A percentile compares a stretch with the other conserved stretches of the same genome.
Evolutionary conservation across 2,329 filamentous ascomycete genomes (phyloP).

Genomic region (Mycosphaerella sp.): DNA sequence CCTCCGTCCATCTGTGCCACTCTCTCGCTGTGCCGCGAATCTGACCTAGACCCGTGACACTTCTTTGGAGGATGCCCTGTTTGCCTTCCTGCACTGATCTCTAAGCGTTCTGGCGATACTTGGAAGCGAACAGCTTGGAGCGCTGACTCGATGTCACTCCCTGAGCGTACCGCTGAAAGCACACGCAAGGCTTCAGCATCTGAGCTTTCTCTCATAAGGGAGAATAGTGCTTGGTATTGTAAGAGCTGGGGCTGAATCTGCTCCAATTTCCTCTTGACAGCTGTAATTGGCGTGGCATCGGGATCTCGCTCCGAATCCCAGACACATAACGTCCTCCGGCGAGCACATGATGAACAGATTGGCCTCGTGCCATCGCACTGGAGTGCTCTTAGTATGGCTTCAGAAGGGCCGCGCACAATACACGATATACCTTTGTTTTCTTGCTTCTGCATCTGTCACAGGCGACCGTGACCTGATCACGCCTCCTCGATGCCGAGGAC

Average conservation of each 20-base stretch:
- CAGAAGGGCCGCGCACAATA: background rate
- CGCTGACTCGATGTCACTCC: constrained; percentile 1
- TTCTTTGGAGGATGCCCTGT: too few species aligned
- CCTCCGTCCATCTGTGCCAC: background rate
- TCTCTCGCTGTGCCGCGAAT: too few species aligned
- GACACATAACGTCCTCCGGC: background rate
- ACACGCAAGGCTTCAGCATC: background rate
- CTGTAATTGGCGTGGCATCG: background rate
- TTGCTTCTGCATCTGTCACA: background rate
- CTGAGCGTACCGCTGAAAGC: background rate
- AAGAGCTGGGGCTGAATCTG: constrained; percentile 1
- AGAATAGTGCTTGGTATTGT: background rate
- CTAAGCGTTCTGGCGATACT: background rate
- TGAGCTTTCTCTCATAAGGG: background rate
- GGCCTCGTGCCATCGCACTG: background rate
- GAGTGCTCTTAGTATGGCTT: background rate
- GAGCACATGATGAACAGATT: background rate
- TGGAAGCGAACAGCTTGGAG: background rate
- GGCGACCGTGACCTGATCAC: background rate
- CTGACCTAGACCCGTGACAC: too few species aligned
- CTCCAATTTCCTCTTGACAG: constrained; percentile 1
- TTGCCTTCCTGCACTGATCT: background rate
- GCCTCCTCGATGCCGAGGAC: background rate
- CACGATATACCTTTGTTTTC: background rate
- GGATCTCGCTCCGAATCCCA: background rate